phyloP scores from a whole-genome alignment of 768 basidiomycete genomes.

The Suillus variegatus region DNA sequence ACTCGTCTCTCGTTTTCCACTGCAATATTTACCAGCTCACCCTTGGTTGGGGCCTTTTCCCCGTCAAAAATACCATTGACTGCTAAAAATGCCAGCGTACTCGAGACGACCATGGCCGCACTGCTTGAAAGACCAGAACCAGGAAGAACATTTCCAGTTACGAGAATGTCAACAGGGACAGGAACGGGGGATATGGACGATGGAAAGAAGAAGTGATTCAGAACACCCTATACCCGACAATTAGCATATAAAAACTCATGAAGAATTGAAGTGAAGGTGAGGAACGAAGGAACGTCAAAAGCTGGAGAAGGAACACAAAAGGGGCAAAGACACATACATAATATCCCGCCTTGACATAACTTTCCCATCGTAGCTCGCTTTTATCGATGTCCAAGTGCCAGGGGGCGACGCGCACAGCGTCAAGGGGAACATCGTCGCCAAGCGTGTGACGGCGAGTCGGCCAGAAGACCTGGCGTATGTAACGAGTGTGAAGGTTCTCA shows the following conservation, averaged over 20 bases:
- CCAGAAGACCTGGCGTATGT: constrained; percentile 57
- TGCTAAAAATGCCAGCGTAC: constrained; percentile 77
- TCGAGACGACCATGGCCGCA: constrained; percentile 89
- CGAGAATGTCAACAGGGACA: constrained; percentile 68
- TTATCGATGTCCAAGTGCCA: constrained; percentile 77
- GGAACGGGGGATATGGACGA: constrained; percentile 35
- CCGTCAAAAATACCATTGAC: constrained; percentile 65
- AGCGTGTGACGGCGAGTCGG: constrained; percentile 41
- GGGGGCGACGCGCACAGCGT: constrained; percentile 42
- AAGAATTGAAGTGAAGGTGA: not conserved
- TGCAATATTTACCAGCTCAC: constrained; percentile 73
- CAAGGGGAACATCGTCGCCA: constrained; percentile 30
- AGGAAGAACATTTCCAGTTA: constrained; percentile 82
- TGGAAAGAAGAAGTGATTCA: constrained; percentile 57
- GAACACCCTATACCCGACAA: constrained; percentile 51
- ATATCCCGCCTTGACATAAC: constrained; percentile 86
- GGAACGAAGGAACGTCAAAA: not conserved
- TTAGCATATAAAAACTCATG: not conserved
- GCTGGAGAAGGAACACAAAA: not conserved
- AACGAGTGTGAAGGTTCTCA: constrained; percentile 63
- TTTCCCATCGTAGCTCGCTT: constrained; percentile 76
- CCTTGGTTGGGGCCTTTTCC: constrained; percentile 45
- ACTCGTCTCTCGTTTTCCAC: constrained; percentile 86
- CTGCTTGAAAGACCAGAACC: constrained; percentile 88
- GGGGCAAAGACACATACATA: constrained; percentile 51